Base-by-base conservation (phyloP, 495 filamentous ascomycete species). In the Aspergillus ellipticus region DNA sequence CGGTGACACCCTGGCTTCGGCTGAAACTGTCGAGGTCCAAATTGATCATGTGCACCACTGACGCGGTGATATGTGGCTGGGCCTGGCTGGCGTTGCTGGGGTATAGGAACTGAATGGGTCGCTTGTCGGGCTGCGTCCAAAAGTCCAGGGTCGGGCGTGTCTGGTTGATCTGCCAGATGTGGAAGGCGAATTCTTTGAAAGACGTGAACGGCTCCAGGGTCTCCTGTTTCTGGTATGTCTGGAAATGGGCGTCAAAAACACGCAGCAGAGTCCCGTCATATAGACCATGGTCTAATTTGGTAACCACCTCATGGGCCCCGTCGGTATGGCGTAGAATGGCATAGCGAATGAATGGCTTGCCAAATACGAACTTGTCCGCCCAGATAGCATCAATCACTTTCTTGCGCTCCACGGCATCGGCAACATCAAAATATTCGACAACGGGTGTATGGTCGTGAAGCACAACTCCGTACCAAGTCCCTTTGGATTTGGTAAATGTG, bases 221-320 rank as follows among this genome's bases (percentile, higher is more conserved):
- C 10, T 35, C 33, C 9, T 35, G 8, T 10, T 9, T 3, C 33
- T 35, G 33, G 33, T 35, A 35, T 15, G 8, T 3, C 13, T 35
- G 33, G 33, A 64, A 64, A 16, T 64, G 62, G 7, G 54, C 62
- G 46, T 61, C 62, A 49, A 64, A 64, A 17, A 58, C 55, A 9
- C 62, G 62, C 17, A 64, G 62, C 15, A 64, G 45, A 15, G 62
- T 64, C 4, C 62, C 62, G 43, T 64, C 59, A 35, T 64, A 64
- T 11, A 52, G 46, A 39, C 54, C 62, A 46, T 64, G 62, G 35
- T 64, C 51, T 54, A 64, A 51, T 42, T 64, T 64, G 21, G 54
- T 52, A 15, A 49, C 37, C 19, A 64, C n/a, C n/a, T 64, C 54
- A 43, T 31, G 45, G 26, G 10, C 49, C 16, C 47, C 51, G 47